These are phyloP conservation scores for Russula foetens DNA, from an alignment of 768 basidiomycete species.

Conservation along the genomic window DNA sequence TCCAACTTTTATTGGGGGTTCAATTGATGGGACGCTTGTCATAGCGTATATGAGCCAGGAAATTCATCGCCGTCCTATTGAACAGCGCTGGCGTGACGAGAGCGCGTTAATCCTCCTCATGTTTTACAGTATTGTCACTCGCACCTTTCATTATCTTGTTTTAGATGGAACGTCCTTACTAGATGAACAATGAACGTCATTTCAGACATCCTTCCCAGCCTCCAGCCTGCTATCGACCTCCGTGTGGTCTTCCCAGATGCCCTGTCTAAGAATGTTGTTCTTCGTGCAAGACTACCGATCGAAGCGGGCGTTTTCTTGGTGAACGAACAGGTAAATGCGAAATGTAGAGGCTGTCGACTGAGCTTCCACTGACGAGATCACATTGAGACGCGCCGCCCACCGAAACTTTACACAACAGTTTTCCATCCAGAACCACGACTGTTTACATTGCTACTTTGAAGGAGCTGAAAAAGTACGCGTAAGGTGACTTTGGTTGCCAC, in stretches of 20 bases:
- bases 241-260: slow-evolving; percentile 48
- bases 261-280: slow-evolving; percentile 24
- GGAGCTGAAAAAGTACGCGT: slow-evolving; percentile 16
- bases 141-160: background rate
- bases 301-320: slow-evolving; percentile 67
- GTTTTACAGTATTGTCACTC: slow-evolving; percentile 22
- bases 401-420: slow-evolving; percentile 60
- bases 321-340: slow-evolving; percentile 54
- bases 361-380: background rate
- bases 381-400: slow-evolving; percentile 49
- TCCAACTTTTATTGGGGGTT: background rate
- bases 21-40: background rate
- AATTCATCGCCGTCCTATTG: slow-evolving; percentile 70
- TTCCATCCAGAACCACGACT: slow-evolving; percentile 73
- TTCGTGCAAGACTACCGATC: slow-evolving; percentile 33
- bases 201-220: slow-evolving; percentile 70
- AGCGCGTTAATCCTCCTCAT: slow-evolving; percentile 86
- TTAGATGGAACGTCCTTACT: slow-evolving; percentile 91
- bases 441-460: slow-evolving; percentile 50
- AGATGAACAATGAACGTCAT: slow-evolving; percentile 90
- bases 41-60: slow-evolving; percentile 60
- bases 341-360: background rate
- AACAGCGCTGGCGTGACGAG: slow-evolving; percentile 79
- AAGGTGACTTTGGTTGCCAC: background rate
- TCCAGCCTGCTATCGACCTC: slow-evolving; percentile 74